Percentiles rank a stretch among this genome's conserved stretches.
phyloP scores from a whole-genome alignment of 257 asterid genomes.

The Ballota nigra region DNA sequence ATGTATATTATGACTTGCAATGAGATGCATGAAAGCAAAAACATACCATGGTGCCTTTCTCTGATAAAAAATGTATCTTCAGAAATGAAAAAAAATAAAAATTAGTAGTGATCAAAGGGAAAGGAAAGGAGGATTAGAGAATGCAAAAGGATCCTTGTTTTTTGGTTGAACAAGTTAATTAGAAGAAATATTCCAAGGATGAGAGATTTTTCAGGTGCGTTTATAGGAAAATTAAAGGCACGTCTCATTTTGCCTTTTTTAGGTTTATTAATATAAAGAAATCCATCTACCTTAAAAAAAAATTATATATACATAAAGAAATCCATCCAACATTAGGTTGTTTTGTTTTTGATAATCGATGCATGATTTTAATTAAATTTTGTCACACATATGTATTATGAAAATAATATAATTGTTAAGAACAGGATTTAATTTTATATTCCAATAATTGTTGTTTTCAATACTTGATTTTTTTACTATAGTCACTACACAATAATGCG shows the following conservation, averaged over 20 bases:
- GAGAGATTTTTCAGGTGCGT: conserved; percentile 43
- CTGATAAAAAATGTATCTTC: conserved; percentile 11
- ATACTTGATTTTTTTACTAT: not conserved
- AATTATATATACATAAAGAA: too few relatives aligned
- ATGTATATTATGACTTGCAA: not conserved
- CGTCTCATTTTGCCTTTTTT: conserved; percentile 32
- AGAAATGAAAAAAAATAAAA: conserved; percentile 15
- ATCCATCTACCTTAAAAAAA: too few relatives aligned
- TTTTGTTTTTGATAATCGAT: not conserved
- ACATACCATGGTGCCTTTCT: conserved; percentile 30
- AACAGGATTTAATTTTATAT: not conserved
- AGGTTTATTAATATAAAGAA: not conserved
- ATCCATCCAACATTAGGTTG: not conserved
- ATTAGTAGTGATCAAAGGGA: conserved; percentile 25
- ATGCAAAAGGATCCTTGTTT: conserved; percentile 37
- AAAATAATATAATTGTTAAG: too few relatives aligned
- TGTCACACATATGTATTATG: not conserved
- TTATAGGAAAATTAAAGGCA: conserved; percentile 35
- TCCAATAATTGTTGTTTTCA: not conserved
- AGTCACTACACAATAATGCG: too few relatives aligned
- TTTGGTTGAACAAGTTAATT: conserved; percentile 27
- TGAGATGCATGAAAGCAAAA: not conserved
- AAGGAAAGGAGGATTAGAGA: conserved; percentile 22
- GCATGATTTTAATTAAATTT: not conserved
- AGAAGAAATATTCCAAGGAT: conserved; percentile 41